These are phyloP conservation scores for Articulospora tetracladia DNA, from an alignment of 495 filamentous ascomycete species.

Conservation along the genomic window DNA sequence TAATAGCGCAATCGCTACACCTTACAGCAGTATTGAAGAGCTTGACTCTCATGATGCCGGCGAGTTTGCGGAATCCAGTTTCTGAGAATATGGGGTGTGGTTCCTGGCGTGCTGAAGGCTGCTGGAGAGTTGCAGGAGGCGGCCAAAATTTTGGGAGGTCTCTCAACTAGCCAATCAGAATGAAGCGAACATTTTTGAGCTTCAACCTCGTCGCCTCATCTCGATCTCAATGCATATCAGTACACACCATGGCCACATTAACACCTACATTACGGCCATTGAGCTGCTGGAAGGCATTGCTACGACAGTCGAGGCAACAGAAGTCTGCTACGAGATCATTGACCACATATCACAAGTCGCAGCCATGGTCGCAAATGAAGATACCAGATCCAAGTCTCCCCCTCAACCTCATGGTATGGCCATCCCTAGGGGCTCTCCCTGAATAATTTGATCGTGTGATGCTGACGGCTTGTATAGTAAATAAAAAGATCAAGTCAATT, in stretches of 20 bases:
- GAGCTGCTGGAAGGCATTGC: slow-evolving; percentile 60
- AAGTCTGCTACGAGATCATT: slow-evolving; percentile 19
- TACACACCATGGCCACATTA: slow-evolving; percentile 53
- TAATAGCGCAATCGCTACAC: slow-evolving; percentile 8
- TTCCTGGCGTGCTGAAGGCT: neutral
- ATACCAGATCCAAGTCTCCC: slow-evolving; percentile 18
- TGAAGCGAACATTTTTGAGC: slow-evolving; percentile 17
- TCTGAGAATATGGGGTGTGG: neutral
- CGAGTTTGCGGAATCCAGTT: neutral
- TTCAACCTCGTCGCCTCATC: slow-evolving; percentile 14
- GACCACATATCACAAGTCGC: slow-evolving; percentile 23
- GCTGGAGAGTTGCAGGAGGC: neutral
- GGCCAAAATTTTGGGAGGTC: neutral
- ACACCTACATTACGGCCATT: slow-evolving; percentile 58
- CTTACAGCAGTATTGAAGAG: slow-evolving; percentile 1
- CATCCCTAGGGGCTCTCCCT: neutral
- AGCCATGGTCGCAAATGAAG: slow-evolving; percentile 19
- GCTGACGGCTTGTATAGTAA: slow-evolving; percentile 9
- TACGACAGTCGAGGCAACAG: slow-evolving; percentile 42
- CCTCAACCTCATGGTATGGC: slow-evolving; percentile 25
- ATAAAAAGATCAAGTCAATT: slow-evolving; percentile 48
- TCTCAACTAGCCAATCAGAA: slow-evolving; percentile 18
- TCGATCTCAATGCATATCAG: neutral
- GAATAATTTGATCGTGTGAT: neutral
- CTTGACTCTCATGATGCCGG: slow-evolving; percentile 10